These are phyloP conservation scores for Hyaloperonospora brassicae DNA, from an alignment of 352 stramenopile species.

Conservation along the genomic window DNA sequence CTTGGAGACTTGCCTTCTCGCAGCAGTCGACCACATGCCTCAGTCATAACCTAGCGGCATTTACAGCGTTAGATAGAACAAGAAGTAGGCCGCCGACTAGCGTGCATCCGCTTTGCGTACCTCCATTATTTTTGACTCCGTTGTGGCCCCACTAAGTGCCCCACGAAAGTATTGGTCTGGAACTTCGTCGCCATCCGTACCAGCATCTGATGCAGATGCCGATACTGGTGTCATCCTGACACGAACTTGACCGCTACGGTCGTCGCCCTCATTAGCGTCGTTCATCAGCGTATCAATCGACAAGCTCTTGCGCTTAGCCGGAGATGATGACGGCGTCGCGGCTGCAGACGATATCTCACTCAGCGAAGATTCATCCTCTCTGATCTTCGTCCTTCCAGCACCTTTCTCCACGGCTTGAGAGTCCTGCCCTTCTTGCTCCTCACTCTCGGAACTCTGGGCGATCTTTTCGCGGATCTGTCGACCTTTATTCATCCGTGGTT, in stretches of 20 bases:
- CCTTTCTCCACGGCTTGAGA: slow-evolving; percentile 10
- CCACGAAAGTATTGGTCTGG: slow-evolving; percentile 50
- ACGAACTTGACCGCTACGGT: slow-evolving; percentile 16
- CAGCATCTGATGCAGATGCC: slow-evolving; percentile 20
- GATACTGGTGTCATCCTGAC: slow-evolving; percentile 20
- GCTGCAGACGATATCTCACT: slow-evolving; percentile 22
- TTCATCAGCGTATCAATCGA: slow-evolving; percentile 58
- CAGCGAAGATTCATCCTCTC: slow-evolving; percentile 17
- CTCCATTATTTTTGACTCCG: slow-evolving; percentile 47
- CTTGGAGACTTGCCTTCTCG: slow-evolving; percentile 49
- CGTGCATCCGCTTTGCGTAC: slow-evolving; percentile 11
- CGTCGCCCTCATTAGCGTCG: slow-evolving; percentile 28
- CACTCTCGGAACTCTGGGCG: slow-evolving; percentile 25
- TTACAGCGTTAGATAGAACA: not conserved
- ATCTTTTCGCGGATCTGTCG: slow-evolving; percentile 14
- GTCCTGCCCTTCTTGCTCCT: slow-evolving; percentile 10
- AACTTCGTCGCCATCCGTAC: slow-evolving; percentile 26
- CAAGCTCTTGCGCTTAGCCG: slow-evolving; percentile 39
- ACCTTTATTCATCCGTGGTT: slow-evolving; percentile 20
- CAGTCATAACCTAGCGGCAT: slow-evolving; percentile 35
- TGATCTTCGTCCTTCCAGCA: slow-evolving; percentile 10
- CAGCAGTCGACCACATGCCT: slow-evolving; percentile 42
- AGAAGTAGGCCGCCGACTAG: not conserved
- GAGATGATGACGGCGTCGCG: slow-evolving; percentile 29
- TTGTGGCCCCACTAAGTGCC: slow-evolving; percentile 26